These are phyloP conservation scores for Leccinum incarnatum DNA, from an alignment of 768 basidiomycete species.

Conservation along the genomic window DNA sequence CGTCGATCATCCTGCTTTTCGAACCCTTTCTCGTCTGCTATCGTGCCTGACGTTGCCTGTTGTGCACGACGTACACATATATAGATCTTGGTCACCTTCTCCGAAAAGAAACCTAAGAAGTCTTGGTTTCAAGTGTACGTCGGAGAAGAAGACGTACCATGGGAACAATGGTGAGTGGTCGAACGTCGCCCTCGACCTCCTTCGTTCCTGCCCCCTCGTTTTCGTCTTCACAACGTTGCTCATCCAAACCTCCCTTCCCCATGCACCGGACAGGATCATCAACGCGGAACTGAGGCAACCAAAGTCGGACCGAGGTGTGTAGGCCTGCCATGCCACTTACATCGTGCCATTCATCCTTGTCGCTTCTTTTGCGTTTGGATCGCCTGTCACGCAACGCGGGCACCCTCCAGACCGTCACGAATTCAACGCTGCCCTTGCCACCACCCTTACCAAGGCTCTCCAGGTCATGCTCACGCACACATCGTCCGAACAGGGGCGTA, in stretches of 20 bases:
- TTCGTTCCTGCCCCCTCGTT: not conserved
- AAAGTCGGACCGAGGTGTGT: constrained; percentile 59
- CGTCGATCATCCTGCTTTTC: not conserved
- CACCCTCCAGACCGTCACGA: constrained; percentile 40
- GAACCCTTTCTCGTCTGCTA: not conserved
- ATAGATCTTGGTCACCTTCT: constrained; percentile 68
- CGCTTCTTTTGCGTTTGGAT: not conserved
- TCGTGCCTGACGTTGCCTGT: not conserved
- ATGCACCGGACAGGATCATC: constrained; percentile 52
- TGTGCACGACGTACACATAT: not conserved
- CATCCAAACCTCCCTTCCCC: not conserved
- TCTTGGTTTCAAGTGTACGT: constrained; percentile 72
- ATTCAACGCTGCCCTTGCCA: constrained; percentile 56
- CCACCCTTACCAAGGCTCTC: constrained; percentile 63
- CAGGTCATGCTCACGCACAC: constrained; percentile 73
- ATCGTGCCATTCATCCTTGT: not conserved
- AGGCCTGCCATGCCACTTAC: not conserved
- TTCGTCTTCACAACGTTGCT: not conserved
- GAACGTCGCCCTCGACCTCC: not conserved
- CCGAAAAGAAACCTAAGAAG: constrained; percentile 74
- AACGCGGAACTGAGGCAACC: constrained; percentile 79
- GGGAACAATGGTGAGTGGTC: constrained; percentile 74
- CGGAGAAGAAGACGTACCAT: constrained; percentile 79
- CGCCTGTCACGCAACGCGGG: not conserved
- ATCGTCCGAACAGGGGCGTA: constrained; percentile 72